A percentile compares a stretch with the other conserved stretches of the same genome.
phyloP scores from a whole-genome alignment of 2,329 filamentous ascomycete species.

The Talaromyces sp. region DNA sequence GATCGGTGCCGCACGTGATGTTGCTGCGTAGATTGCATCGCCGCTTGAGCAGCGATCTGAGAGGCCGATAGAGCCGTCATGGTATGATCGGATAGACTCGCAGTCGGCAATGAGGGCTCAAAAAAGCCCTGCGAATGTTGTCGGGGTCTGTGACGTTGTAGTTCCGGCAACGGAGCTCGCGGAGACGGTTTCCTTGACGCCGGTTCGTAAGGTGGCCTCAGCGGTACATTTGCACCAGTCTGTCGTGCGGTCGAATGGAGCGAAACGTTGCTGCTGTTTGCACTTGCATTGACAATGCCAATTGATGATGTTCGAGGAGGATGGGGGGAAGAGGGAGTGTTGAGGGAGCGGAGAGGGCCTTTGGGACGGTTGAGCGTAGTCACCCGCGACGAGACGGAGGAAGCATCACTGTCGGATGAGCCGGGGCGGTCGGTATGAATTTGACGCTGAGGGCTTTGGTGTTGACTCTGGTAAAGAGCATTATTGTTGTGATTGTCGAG shows the following conservation, averaged over 20 bases:
- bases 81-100: constrained; percentile 43
- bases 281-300: constrained; percentile 21
- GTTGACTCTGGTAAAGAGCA: constrained; percentile 8
- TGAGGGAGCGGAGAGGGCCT: constrained; percentile 34
- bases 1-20: constrained; percentile 53
- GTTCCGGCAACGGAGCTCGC: constrained; percentile 34
- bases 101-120: constrained; percentile 60
- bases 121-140: constrained; percentile 65
- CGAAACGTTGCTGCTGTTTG: constrained; percentile 34
- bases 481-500: neutral
- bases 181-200: constrained; percentile 33
- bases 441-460: neutral
- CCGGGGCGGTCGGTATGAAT: constrained; percentile 29
- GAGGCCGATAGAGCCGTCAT: constrained; percentile 53
- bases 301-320: constrained; percentile 29
- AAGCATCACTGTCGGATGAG: constrained; percentile 45
- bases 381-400: constrained; percentile 42
- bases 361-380: constrained; percentile 43
- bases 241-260: constrained; percentile 35
- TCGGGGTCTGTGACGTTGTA: constrained; percentile 42
- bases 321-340: constrained; percentile 27
- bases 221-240: constrained; percentile 20
- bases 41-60: constrained; percentile 63
- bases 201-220: constrained; percentile 14
- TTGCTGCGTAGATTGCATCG: constrained; percentile 50